Percentiles rank a stretch among this genome's conserved stretches.
Conservation (phyloP, 352 stramenopile genomes). For the Globisporangium megalacanthum region DNA sequence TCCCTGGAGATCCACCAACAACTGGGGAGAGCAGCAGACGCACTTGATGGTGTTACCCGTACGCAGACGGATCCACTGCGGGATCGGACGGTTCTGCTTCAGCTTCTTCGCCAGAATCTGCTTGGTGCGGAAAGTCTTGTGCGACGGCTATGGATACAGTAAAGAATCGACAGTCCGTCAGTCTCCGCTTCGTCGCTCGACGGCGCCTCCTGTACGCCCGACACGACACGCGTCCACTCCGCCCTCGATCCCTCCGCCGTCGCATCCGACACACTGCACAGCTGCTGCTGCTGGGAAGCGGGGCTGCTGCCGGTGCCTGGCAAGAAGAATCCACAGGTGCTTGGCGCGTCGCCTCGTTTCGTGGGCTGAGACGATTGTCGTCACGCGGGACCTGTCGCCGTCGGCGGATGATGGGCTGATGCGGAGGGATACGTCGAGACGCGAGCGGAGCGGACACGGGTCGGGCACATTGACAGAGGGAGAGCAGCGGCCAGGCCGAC, state of each 20-base stretch:
- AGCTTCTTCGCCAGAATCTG: slow-evolving; percentile 99
- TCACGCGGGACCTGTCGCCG: too few relatives aligned
- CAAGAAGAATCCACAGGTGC: too few relatives aligned
- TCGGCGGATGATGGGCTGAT: too few relatives aligned
- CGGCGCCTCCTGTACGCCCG: too few relatives aligned
- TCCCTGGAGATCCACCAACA: background rate
- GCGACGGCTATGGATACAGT: slow-evolving; percentile 85
- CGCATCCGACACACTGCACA: too few relatives aligned
- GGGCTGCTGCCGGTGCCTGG: too few relatives aligned
- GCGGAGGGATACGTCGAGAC: background rate
- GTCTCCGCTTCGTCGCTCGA: too few relatives aligned
- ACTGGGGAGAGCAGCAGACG: background rate
- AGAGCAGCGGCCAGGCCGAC: background rate
- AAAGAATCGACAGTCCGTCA: background rate
- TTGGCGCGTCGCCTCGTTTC: too few relatives aligned
- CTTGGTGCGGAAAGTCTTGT: slow-evolving; percentile 99
- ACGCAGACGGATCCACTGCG: slow-evolving; percentile 99
- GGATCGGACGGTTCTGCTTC: slow-evolving; percentile 99
- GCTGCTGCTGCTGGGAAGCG: too few relatives aligned
- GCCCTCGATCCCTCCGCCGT: too few relatives aligned
- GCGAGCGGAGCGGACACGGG: background rate
- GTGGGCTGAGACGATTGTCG: too few relatives aligned
- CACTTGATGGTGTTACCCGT: slow-evolving; percentile 99
- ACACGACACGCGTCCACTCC: too few relatives aligned
- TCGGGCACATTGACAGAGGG: background rate